Conservation (phyloP, 2,329 filamentous ascomycete genomes). For the Lachnellula subtilissima region DNA sequence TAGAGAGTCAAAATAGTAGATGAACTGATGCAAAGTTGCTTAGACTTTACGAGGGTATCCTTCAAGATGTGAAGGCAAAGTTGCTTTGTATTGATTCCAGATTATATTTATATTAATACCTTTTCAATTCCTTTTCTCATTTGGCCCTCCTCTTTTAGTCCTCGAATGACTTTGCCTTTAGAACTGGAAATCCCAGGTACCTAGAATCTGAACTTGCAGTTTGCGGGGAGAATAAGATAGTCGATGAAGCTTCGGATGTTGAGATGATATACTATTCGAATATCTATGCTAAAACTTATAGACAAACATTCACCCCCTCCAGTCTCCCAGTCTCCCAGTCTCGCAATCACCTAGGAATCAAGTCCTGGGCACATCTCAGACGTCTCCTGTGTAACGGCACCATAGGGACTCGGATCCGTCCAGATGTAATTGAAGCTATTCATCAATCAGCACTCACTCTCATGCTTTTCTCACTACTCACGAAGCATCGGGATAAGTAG, state of each 20-base stretch:
- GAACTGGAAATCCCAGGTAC: no score
- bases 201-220: no score
- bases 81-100: neutral
- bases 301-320: neutral
- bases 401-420: conserved; percentile 49
- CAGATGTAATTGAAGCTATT: conserved; percentile 51
- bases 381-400: conserved; percentile 37
- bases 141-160: no score
- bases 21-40: no score
- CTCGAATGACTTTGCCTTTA: no score
- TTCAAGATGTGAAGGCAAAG: neutral
- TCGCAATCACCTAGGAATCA: conserved; percentile 31
- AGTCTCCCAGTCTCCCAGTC: neutral
- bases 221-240: no score
- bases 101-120: no score
- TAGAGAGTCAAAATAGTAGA: no score
- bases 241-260: neutral
- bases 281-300: neutral
- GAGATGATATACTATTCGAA: neutral
- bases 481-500: conserved; percentile 46
- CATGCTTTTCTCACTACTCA: conserved; percentile 22
- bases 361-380: conserved; percentile 52
- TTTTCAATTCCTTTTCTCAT: no score
- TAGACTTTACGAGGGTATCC: no score
- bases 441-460: neutral